These are phyloP conservation scores for Candida chauliodis DNA, from an alignment of 805 yeast species.

Conservation along the genomic window DNA sequence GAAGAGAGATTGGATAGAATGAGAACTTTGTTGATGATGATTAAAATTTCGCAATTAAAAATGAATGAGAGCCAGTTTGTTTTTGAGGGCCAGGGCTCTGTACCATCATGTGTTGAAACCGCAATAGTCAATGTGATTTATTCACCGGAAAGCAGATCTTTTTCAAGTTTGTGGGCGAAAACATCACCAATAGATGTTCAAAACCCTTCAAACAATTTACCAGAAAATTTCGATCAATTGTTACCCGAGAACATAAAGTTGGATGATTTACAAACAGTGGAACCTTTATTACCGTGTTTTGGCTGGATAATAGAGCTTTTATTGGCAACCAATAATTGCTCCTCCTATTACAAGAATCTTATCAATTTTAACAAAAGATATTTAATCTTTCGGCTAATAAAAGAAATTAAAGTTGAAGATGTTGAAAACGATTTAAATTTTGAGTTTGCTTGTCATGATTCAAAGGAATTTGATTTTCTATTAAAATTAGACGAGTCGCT, in stretches of 20 bases:
- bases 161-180: slow-evolving; percentile 64
- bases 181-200: not conserved
- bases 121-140: slow-evolving; percentile 70
- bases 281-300: slow-evolving; percentile 72
- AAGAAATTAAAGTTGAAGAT: slow-evolving; percentile 38
- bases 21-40: slow-evolving; percentile 61
- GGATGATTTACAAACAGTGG: slow-evolving; percentile 29
- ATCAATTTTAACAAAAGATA: slow-evolving; percentile 79
- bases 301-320: slow-evolving; percentile 89
- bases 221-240: slow-evolving; percentile 27
- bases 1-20: slow-evolving; percentile 65
- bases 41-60: slow-evolving; percentile 62
- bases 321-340: slow-evolving; percentile 59
- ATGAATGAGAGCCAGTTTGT: slow-evolving; percentile 51
- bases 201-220: slow-evolving; percentile 20
- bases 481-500: slow-evolving; percentile 42
- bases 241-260: slow-evolving; percentile 26
- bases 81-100: slow-evolving; percentile 30
- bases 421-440: slow-evolving; percentile 13
- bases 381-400: slow-evolving; percentile 35
- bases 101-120: slow-evolving; percentile 85
- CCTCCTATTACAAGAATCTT: slow-evolving; percentile 65
- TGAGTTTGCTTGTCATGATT: slow-evolving; percentile 27
- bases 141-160: slow-evolving; percentile 76
- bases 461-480: slow-evolving; percentile 50